A percentile compares a stretch with the other conserved stretches of the same genome.
phyloP scores from a whole-genome alignment of 805 yeast species.

The Cyberlindnera petersonii region DNA sequence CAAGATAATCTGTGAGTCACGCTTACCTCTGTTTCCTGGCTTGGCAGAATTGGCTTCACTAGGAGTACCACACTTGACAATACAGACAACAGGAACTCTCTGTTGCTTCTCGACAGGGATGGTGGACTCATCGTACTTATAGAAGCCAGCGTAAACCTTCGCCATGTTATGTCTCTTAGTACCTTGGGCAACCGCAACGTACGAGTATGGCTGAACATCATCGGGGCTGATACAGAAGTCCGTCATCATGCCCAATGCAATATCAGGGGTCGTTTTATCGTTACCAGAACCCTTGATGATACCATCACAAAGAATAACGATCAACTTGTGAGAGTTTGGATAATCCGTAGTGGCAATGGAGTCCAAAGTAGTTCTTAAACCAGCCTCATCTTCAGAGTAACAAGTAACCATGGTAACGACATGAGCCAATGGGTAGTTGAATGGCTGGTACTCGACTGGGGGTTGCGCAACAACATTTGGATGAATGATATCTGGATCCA shows the following conservation, averaged over 20 bases:
- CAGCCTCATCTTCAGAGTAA: conserved; percentile 88
- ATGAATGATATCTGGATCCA: conserved; percentile 58
- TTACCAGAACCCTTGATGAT: conserved; percentile 93
- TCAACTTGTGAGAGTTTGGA: conserved; percentile 89
- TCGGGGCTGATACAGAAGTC: conserved; percentile 69
- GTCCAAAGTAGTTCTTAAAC: conserved; percentile 83
- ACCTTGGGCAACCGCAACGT: conserved; percentile 95
- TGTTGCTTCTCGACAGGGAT: conserved; percentile 81
- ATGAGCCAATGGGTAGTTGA: conserved; percentile 73
- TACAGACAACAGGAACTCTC: conserved; percentile 70
- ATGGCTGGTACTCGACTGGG: conserved; percentile 84
- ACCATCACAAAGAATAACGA: conserved; percentile 90
- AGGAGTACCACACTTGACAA: conserved; percentile 88
- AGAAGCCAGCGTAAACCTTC: conserved; percentile 91
- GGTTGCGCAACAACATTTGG: conserved; percentile 90
- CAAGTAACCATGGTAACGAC: conserved; percentile 81
- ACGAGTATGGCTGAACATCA: conserved; percentile 76
- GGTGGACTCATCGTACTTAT: conserved; percentile 73
- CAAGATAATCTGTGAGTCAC: conserved; percentile 87
- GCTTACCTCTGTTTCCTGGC: conserved; percentile 95
- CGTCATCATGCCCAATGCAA: conserved; percentile 81
- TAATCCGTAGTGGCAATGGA: conserved; percentile 93
- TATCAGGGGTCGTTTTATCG: conserved; percentile 82
- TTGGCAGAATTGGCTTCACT: conserved; percentile 64
- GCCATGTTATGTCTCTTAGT: conserved; percentile 97